Evolutionary conservation across 495 filamentous ascomycete genomes (phyloP), one percentile per base, ranked within the genome.

Genomic region (Annulohypoxylon nitens): DNA sequence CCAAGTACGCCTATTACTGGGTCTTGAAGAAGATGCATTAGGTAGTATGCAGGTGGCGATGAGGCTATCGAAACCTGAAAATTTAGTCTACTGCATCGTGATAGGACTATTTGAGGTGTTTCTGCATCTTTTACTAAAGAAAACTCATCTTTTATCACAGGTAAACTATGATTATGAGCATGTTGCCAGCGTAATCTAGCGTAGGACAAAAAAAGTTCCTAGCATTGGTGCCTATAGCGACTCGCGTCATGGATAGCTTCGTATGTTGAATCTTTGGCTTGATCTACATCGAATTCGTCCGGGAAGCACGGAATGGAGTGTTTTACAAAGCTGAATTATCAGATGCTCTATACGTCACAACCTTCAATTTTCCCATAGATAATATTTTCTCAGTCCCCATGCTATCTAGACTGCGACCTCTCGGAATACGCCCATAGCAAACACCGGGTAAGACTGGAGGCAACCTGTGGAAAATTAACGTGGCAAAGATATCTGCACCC

Each of bases 401-500:
- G 25, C 25, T 20, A 11, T 11, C 25, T 12, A 12, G 9, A 51
- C 8, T 12, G 8, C 48, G 23, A 26, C 48, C 18, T 25, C 48
- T 51, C 48, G 23, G 48, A 51, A 2, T 30, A 5, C 14, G 18
- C 20, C 36, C 20, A 41, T 18, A 18, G 57, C 20, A 43, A 30
- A 51, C 12, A 23, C 48, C 48, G 9, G 45, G 20, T 11, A 5
- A 20, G 45, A 23, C 16, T 23, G 45, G 6, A 51, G n/a, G 16
- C n/a, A 25, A 5, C 14, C 11, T 20, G 30, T 43, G 34, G n/a
- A 5, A 14, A 12, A 57, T 62, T 14, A 18, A 23, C 25, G 45
- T 51, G 61, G 47, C 61, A 10, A 54, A 43, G n/a, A n/a, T 26
- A 54, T n/a, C 33, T 54, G 10, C 48, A 16, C 12, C 34, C 33